Conservation (phyloP, 495 filamentous ascomycete species). For the Podospora comata region DNA sequence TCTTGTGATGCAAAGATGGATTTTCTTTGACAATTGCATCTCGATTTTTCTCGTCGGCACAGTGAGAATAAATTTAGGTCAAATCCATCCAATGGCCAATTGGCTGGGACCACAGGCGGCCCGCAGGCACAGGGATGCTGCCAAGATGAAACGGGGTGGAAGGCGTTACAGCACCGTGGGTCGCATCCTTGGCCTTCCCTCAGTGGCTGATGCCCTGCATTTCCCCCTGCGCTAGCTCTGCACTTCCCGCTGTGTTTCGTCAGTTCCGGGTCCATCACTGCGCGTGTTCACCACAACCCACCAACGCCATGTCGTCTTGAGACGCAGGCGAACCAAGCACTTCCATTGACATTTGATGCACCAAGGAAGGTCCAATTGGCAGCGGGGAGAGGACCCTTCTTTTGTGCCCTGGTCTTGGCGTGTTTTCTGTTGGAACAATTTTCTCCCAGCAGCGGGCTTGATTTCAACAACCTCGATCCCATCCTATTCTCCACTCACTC, state of each 20-base stretch:
- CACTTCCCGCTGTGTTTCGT: background rate
- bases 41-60: background rate
- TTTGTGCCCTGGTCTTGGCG: background rate
- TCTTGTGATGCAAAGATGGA: background rate
- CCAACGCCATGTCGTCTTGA: constrained; percentile 16
- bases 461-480: background rate
- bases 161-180: background rate
- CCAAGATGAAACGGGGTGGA: constrained; percentile 19
- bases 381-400: background rate
- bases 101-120: constrained; percentile 10
- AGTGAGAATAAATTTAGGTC: background rate
- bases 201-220: constrained; percentile 7
- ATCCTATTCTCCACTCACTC: background rate
- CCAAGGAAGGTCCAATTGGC: constrained; percentile 7
- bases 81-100: constrained; percentile 14
- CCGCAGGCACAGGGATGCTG: constrained; percentile 5
- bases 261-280: constrained; percentile 13
- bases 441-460: background rate
- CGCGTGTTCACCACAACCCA: background rate
- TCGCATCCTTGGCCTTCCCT: background rate
- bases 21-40: constrained; percentile 2
- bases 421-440: background rate
- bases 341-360: background rate
- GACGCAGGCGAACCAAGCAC: background rate
- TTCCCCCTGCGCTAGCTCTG: constrained; percentile 6